Conservation (phyloP, 106 monocot species). For the Dendrobium chrysotoxum region DNA sequence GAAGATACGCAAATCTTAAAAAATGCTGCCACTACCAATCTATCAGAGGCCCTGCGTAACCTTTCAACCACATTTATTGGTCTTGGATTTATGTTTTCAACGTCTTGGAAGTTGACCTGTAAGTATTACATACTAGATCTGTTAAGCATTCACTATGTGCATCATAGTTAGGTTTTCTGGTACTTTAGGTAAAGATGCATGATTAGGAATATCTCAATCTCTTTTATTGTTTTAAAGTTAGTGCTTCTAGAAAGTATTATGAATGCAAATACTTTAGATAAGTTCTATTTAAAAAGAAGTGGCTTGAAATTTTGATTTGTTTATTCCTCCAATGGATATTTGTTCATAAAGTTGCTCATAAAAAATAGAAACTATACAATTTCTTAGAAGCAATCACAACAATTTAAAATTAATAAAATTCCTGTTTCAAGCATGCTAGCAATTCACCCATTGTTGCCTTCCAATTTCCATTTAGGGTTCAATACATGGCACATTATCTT, state of each 20-base stretch:
- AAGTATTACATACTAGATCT: conserved; percentile 18
- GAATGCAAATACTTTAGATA: too few species aligned
- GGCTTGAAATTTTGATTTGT: too few species aligned
- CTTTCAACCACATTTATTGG: conserved; percentile 78
- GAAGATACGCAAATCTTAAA: conserved; percentile 99
- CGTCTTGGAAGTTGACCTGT: conserved; percentile 98
- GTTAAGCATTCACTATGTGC: background rate
- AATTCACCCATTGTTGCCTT: too few species aligned
- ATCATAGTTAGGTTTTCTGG: background rate
- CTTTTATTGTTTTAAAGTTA: background rate
- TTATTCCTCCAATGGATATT: too few species aligned
- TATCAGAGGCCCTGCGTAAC: conserved; percentile 92
- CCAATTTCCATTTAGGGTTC: too few species aligned
- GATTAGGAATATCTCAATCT: background rate
- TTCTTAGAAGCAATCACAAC: too few species aligned
- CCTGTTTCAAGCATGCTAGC: too few species aligned
- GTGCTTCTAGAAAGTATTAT: background rate
- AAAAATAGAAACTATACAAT: too few species aligned
- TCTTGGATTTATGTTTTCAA: conserved; percentile 85
- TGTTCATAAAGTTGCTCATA: too few species aligned
- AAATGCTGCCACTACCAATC: conserved; percentile 96
- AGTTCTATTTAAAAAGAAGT: too few species aligned
- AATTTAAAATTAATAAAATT: too few species aligned
- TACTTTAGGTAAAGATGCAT: background rate
- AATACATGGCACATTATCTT: too few species aligned